Evolutionary conservation across 768 basidiomycete species (phyloP).

Genomic region (Artomyces pyxidatus): DNA sequence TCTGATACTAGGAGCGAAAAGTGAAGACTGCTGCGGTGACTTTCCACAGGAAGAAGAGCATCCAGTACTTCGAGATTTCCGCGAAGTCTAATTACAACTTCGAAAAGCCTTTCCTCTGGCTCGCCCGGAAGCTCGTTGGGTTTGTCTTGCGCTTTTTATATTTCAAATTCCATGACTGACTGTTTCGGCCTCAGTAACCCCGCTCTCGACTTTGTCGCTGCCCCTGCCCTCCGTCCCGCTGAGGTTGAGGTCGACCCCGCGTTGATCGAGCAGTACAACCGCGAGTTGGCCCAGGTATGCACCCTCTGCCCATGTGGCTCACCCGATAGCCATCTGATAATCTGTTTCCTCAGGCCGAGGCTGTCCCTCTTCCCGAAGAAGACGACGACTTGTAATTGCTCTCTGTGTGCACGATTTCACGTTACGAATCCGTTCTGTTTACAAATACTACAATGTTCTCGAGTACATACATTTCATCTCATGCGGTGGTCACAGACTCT

Average conservation of each 20-base stretch:
- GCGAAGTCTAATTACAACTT: constrained; percentile 99
- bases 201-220: constrained; percentile 89
- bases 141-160: too few relatives aligned
- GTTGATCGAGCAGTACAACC: constrained; percentile 74
- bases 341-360: constrained; percentile 54
- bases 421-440: not conserved
- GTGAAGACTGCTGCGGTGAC: constrained; percentile 98
- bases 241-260: constrained; percentile 77
- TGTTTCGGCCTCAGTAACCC: constrained; percentile 50
- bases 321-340: constrained; percentile 1
- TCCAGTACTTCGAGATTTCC: constrained; percentile 99
- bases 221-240: constrained; percentile 90
- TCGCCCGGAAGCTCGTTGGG: constrained; percentile 97
- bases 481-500: not conserved
- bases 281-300: constrained; percentile 62
- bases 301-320: too few relatives aligned
- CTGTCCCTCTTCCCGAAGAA: constrained; percentile 94
- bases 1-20: constrained; percentile 87
- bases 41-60: constrained; percentile 99
- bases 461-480: not conserved
- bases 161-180: too few relatives aligned
- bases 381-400: constrained; percentile 79
- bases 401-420: constrained; percentile 7
- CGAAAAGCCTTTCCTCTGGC: constrained; percentile 99
- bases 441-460: not conserved